A percentile compares a stretch with the other conserved stretches of the same genome.
These are phyloP conservation scores for Craterostigma plantagineum DNA, from an alignment of 257 asterid species.

Conservation along the genomic window DNA sequence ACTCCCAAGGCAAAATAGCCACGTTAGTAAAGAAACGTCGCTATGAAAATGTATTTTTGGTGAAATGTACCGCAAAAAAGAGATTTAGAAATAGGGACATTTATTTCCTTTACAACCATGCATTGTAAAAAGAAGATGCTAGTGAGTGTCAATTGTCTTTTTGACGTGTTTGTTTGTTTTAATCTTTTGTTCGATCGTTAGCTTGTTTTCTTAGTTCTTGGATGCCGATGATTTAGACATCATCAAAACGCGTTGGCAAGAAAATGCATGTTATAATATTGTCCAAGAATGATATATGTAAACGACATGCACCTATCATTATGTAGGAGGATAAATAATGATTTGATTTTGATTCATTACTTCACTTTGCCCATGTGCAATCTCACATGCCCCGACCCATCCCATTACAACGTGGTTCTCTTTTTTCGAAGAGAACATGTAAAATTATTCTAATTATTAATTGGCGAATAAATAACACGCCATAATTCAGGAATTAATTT, in stretches of 20 bases:
- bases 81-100: conserved; percentile 8
- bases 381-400: conserved; percentile 25
- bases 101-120: conserved; percentile 10
- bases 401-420: conserved; percentile 10
- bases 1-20: conserved; percentile 11
- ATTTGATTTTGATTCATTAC: conserved; percentile 11
- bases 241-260: not conserved
- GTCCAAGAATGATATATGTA: too few relatives aligned
- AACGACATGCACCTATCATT: too few relatives aligned
- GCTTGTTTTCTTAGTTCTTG: conserved; percentile 1
- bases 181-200: too few relatives aligned
- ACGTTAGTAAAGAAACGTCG: conserved; percentile 10
- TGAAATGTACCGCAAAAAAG: conserved; percentile 14
- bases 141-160: conserved; percentile 6
- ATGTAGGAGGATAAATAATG: conserved; percentile 11
- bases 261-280: too few relatives aligned
- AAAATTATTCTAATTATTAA: conserved; percentile 15
- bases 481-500: not conserved
- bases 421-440: conserved; percentile 13
- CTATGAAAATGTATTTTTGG: too few relatives aligned
- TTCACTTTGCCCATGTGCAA: conserved; percentile 34
- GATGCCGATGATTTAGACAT: conserved; percentile 6
- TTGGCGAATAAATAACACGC: conserved; percentile 18
- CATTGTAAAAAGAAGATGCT: conserved; percentile 5
- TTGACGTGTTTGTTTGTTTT: too few relatives aligned